Conservation (phyloP, 1,139 yeast species). For the Kodamaea suecica region DNA sequence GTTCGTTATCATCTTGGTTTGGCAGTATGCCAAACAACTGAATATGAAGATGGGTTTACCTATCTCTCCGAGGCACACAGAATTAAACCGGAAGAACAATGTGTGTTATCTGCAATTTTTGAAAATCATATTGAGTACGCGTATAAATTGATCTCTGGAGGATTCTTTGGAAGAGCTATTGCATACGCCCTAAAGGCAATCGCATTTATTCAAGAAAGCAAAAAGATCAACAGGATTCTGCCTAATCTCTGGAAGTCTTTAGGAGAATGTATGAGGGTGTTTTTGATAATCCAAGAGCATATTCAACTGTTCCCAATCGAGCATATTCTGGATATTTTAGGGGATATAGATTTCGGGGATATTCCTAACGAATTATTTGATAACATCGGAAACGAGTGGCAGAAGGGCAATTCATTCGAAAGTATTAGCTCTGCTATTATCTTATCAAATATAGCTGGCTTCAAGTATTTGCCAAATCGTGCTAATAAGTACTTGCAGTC, state of each 20-base stretch:
- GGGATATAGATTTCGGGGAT: constrained; percentile 10
- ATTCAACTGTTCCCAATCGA: constrained; percentile 44
- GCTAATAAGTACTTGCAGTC: constrained; percentile 54
- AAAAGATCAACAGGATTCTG: constrained; percentile 33
- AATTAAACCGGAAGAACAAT: constrained; percentile 48
- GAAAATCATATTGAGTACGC: constrained; percentile 59
- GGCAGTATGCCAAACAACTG: constrained; percentile 47
- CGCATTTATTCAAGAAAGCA: constrained; percentile 43
- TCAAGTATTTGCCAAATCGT: constrained; percentile 28
- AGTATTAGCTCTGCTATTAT: constrained; percentile 25
- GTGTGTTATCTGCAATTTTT: constrained; percentile 55
- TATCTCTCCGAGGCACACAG: constrained; percentile 38
- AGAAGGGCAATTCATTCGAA: constrained; percentile 16
- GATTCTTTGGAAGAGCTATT: constrained; percentile 61
- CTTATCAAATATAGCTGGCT: constrained; percentile 26
- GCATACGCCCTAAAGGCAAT: constrained; percentile 46
- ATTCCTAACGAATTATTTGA: constrained; percentile 6
- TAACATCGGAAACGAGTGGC: constrained; percentile 7
- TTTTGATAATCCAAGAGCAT: constrained; percentile 43
- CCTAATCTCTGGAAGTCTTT: constrained; percentile 55
- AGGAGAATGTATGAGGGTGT: constrained; percentile 49
- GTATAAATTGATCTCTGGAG: constrained; percentile 49
- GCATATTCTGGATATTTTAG: constrained; percentile 33
- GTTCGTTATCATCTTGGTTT: constrained; percentile 67
- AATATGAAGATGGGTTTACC: constrained; percentile 34